Base-by-base conservation (phyloP, 2,329 filamentous ascomycete species). In the Bretziella fagacearum region DNA sequence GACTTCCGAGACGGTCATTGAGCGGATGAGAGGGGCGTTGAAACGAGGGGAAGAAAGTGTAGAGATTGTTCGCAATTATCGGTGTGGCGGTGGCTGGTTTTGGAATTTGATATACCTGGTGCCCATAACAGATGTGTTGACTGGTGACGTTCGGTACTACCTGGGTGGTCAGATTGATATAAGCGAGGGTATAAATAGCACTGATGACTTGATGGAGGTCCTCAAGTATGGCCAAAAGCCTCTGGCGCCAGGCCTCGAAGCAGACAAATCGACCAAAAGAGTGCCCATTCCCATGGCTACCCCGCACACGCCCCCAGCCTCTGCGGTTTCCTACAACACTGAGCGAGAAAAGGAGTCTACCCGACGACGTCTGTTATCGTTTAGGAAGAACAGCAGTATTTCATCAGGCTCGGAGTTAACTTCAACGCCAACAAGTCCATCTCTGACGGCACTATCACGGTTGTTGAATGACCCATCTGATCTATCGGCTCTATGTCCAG, bases 161-260 rank as follows among this genome's bases (percentile, higher is more conserved):
- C 62, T 79, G 13, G 72, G 70, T 1, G 72, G 66, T 0, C 70
- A 77, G 51, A 65, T 77, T 44, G 70, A 78, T 52, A 67, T 74
- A 11, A 74, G 71, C 0, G 69, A 70, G 2, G 67, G 66, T 0
- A 63, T 76, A 27, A 65, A 67, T 47, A 66, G 61, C 43, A 62
- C 63, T 26, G 42, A n/a, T 6, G 42, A 30, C 8, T 4, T 44
- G 13, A n/a, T 44, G 6, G 2, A 26, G 1, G 22, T 26, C n/a
- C 22, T 41, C 6, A 41, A 26, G 22, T 3, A 22, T n/a, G 39
- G 39, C n/a, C n/a, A n/a, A n/a, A n/a, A n/a, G n/a, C n/a, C n/a
- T n/a, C n/a, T n/a, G n/a, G n/a, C n/a, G n/a, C n/a, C n/a, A n/a
- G n/a, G n/a, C n/a, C n/a, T n/a, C n/a, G n/a, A n/a, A n/a, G n/a